Base-by-base conservation (phyloP, 1,139 yeast genomes). In the Hansenula sp. region DNA sequence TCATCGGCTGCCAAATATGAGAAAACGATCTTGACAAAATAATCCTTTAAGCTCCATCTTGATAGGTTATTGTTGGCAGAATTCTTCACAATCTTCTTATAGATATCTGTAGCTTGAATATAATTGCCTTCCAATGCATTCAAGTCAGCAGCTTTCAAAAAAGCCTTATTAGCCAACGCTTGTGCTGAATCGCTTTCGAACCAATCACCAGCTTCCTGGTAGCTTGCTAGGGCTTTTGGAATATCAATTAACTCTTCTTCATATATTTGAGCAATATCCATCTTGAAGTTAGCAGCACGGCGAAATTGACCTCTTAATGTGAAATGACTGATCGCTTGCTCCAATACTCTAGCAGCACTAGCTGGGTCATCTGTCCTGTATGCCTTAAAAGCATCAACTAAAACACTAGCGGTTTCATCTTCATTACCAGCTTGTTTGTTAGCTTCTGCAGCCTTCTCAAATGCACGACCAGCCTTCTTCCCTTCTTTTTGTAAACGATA, bases 131-230 rank as follows among this genome's bases (percentile, higher is more conserved):
- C 73, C 46, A 83, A 67, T n/a, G 96, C 96, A 44, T 83, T 75
- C 57, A 93, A 72, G 60, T 93, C 98, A 1, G 98, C 99, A 54
- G 93, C 87, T 65, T 89, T 89, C 56, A 91, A 70, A 55, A 77
- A 87, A 24, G 96, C 90, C 67, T 93, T 93, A 66, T 83, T 90
- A 29, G 96, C 81, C 48, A 93, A 58, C 9, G 97, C 96, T 52
- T 84, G 86, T 0, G 99, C 98, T 49, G 89, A 93, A 66, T 93
- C 99, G 50, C 94, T 90, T 47, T 81, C 79, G 62, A 86, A 90
- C 88, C 96, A 93, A 60, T 94, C 98, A 35, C 96, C 97, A 5
- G 99, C 97, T 57, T 85, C 87, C 60, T 90, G 96, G 63, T 86
- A 93, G 27, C 93, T 80, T 47, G 74, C 73, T 44, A 85, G 75